Base-by-base conservation (phyloP, 306 rosid genomes). In the Mimosa pudica region DNA sequence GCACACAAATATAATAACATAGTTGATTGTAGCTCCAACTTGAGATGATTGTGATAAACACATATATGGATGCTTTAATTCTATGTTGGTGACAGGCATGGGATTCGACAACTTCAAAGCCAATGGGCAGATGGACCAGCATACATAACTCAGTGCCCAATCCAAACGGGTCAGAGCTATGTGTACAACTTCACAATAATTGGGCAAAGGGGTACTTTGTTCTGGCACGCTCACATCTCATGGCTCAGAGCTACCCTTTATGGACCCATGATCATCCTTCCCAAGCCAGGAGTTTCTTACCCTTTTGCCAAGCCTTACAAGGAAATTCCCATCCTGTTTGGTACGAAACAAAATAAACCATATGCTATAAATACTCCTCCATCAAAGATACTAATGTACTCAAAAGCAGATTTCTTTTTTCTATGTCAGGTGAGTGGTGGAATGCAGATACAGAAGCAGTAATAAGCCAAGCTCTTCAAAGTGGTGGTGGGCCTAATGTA, bases 91-190 rank as follows among this genome's bases (percentile, higher is more conserved):
- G 46, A 66, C 62, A 80, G 84, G 84, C 84, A 80, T 17, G 84
- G 84, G 44, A 55, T 80, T 74, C 60, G 79, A 54, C 84, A 80
- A 67, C 70, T 74, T 80, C 84, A 65, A 8, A 80, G 79, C 47
- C 79, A 73, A 18, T 80, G 84, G 84, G 6, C 79, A 32, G 84
- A 80, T 66, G 84, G 84, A 66, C 84, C 84, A 66, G 79, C 84
- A 49, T 80, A 80, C 35, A 46, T 80, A 13, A 80, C 84, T 30
- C 84, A 80, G 20, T 80, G 84, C 13, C 84, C 84, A 18, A 80
- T 80, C 70, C 84, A 80, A 67, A 80, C 75, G 32, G 84, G 79
- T 10, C 79, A 80, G 36, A 73, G 79, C 41, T 80, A 80, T 10
- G 70, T 74, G 44, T 80, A 80, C 84, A 80, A 80, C 61, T 80